These are phyloP conservation scores for Ascoidea asiatica DNA, from an alignment of 805 yeast species.

Conservation along the genomic window DNA sequence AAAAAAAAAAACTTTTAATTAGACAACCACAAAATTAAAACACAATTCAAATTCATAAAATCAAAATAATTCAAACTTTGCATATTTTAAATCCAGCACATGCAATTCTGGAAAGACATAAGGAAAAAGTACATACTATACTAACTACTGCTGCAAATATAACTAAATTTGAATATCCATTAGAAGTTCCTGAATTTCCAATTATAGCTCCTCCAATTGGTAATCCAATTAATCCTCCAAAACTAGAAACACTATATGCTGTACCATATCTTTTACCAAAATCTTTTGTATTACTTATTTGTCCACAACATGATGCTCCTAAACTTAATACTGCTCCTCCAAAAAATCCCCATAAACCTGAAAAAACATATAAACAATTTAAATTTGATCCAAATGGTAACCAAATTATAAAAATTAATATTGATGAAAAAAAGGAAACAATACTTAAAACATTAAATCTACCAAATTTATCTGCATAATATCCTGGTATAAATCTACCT, in stretches of 20 bases:
- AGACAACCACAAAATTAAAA: no score
- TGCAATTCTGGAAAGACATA: neutral
- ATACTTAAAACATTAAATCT: slow-evolving; percentile 40
- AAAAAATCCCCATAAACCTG: slow-evolving; percentile 36
- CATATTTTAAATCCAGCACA: neutral
- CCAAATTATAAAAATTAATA: slow-evolving; percentile 32
- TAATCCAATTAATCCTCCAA: slow-evolving; percentile 18
- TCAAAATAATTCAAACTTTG: no score
- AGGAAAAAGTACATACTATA: neutral
- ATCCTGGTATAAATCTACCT: slow-evolving; percentile 45
- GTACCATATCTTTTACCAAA: slow-evolving; percentile 44
- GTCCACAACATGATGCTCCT: slow-evolving; percentile 46
- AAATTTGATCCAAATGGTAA: slow-evolving; percentile 22
- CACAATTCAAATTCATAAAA: no score
- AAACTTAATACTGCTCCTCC: slow-evolving; percentile 42
- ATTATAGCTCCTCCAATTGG: slow-evolving; percentile 1
- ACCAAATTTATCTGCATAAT: slow-evolving; percentile 39
- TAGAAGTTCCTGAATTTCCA: neutral
- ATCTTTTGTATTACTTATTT: slow-evolving; percentile 36
- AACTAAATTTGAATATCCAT: neutral
- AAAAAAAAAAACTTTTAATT: no score
- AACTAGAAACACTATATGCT: slow-evolving; percentile 43
- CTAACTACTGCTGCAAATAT: neutral
- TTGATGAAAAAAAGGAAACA: slow-evolving; percentile 30
- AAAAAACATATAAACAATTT: slow-evolving; percentile 27